Evolutionary conservation across 2,329 filamentous ascomycete genomes (phyloP), one percentile per base, ranked within the genome.

Genomic region (Botrytis sinoallii): DNA sequence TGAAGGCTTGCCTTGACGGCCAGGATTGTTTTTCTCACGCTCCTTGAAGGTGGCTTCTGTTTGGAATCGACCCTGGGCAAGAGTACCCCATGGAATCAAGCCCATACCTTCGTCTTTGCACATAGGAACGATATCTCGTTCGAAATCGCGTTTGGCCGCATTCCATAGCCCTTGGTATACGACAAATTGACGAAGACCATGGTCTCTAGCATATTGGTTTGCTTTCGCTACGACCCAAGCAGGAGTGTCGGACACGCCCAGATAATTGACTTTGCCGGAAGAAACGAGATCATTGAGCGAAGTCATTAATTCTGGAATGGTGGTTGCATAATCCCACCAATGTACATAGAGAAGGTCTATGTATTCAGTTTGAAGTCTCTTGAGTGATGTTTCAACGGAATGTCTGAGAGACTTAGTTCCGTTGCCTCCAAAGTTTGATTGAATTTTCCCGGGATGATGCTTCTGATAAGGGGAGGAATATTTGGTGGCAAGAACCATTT

Each of bases 291-390:
- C 88, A 74, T 90, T 86, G 29, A 89, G 80, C 9, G 87, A 87
- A 78, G 85, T 84, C 88, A 90, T 89, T 25, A 88, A 89, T 81
- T 90, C 88, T 77, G 88, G 86, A 2, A 84, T 80, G 0, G 86
- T 84, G 1, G 84, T 86, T 3, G 80, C 80, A 0, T 81, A 80
- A 74, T 90, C 88, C 74, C 88, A 83, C 22, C 88, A 83, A 77
- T 90, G 88, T 72, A 90, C 87, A 79, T 89, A 88, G 20, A 90
- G 82, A 2, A 89, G 83, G 80, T 89, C 87, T 74, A 89, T 87
- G 79, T 91, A 89, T 2, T 82, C 77, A 4, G 85, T 88, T 38
- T 85, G 86, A 42, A 91, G 82, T 29, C 88, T 81, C 73, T 84
- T 82, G 4, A 89, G 82, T 70, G 86, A 89, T 60, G 84, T 85